Base-by-base conservation (phyloP, 257 asterid genomes). In the Linderniella brevidens region DNA sequence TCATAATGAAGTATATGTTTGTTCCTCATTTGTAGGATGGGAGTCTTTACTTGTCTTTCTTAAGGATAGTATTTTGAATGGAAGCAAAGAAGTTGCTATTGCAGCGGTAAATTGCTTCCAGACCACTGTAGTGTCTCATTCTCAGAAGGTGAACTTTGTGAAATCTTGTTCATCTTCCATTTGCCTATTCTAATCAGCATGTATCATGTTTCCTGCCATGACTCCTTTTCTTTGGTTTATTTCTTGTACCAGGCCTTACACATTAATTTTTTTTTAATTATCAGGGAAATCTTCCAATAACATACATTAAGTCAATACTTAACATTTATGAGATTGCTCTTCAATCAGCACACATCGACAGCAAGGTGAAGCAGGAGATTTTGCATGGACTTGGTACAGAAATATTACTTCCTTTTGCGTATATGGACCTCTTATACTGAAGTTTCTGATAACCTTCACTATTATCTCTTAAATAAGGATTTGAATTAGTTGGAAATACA, bases 281-380 rank as follows among this genome's bases (percentile, higher is more conserved):
- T 53, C 67, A 88, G 98, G 96, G 93, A 71, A 71, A 76, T 68
- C 61, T 88, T 64, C 94, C 96, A 48, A 41, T 60, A 49, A 56
- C 75, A 41, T 84, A 80, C 66, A 71, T 84, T 37, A 68, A 61
- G 62, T 84, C 98, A 1, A 72, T 81, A 55, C 93, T 88, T 60
- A 90, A 85, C 67, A 76, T 78, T 58, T 88, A 78, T 64, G 96
- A 74, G 68, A 69, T 66, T 64, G 95, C 77, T 67, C 78, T 88
- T 41, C 82, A 63, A 69, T 70, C 76, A 63, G 71, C 87, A 46
- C 75, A 68, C 48, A 63, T 69, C 54, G 53, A 75, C 41, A 75
- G 73, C 75, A 88, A 81, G 75, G 90, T 84, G 92, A 84, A 80
- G 79, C 98, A 88, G 74, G 98, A 88, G 74, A 88, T 88, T 47